A percentile compares a stretch with the other conserved stretches of the same genome.
Evolutionary conservation across 2,329 filamentous ascomycete genomes (phyloP).

Genomic region (Emericellopsis atlantica): DNA sequence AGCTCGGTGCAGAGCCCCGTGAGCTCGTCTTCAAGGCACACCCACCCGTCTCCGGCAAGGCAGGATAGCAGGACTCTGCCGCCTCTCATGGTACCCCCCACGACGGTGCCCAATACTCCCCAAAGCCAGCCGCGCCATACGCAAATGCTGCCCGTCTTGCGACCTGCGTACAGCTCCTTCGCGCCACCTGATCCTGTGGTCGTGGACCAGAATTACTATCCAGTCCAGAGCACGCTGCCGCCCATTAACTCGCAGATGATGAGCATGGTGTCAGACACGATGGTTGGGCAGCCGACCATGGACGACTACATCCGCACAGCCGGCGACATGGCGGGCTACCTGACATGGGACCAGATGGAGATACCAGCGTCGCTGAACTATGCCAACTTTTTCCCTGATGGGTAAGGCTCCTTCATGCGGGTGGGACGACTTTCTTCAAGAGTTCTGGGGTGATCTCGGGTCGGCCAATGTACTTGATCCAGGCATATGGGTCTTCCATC

Average conservation of each 20-base stretch:
- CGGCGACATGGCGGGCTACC: constrained; percentile 11
- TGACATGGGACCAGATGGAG: constrained; percentile 10
- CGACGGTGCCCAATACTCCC: not conserved
- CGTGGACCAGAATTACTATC: not conserved
- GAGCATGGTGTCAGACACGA: not conserved
- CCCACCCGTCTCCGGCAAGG: constrained; percentile 1
- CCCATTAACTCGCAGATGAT: not conserved
- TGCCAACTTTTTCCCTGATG: not conserved
- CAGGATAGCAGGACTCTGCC: not conserved
- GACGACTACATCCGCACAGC: constrained; percentile 12
- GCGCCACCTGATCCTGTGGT: not conserved
- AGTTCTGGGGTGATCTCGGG: not conserved
- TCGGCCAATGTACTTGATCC: constrained; percentile 5
- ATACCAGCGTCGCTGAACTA: constrained; percentile 6
- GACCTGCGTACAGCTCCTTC: not conserved
- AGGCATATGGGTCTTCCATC: constrained; percentile 5
- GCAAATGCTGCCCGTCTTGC: not conserved
- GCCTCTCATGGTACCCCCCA: not conserved
- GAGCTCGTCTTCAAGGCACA: constrained; percentile 5
- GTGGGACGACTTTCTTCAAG: not conserved
- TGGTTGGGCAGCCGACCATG: constrained; percentile 6
- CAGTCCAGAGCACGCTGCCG: no score
- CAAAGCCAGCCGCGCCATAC: not conserved
- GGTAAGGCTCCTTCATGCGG: not conserved
- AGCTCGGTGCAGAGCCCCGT: constrained; percentile 4